These are phyloP conservation scores for Xylaria sp. DNA, from an alignment of 2,329 filamentous ascomycete species.

Conservation along the genomic window DNA sequence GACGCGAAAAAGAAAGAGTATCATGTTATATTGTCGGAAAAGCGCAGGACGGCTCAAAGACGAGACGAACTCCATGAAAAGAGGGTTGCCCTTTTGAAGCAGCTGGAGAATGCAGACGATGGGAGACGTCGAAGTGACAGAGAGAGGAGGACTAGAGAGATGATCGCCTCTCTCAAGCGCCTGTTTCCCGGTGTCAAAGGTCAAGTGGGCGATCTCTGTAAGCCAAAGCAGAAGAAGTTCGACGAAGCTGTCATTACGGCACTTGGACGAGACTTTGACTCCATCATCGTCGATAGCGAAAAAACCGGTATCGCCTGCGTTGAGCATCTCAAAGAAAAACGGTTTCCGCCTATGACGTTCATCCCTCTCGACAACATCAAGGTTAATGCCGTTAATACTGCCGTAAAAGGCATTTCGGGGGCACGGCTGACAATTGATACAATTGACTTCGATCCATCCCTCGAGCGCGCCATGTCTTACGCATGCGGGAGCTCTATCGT, in stretches of 20 bases:
- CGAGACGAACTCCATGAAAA: constrained; percentile 92
- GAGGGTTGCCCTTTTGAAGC: constrained; percentile 78
- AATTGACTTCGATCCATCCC: constrained; percentile 86
- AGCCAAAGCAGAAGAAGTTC: constrained; percentile 96
- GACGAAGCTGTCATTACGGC: constrained; percentile 92
- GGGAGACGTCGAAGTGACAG: constrained; percentile 84
- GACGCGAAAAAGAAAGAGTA: constrained; percentile 89
- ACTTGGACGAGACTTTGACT: constrained; percentile 90
- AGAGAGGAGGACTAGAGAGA: constrained; percentile 79
- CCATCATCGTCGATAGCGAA: constrained; percentile 92
- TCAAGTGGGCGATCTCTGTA: constrained; percentile 88
- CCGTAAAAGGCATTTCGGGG: constrained; percentile 85
- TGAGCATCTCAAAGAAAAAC: constrained; percentile 89
- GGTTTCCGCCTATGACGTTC: constrained; percentile 87
- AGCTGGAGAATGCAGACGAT: constrained; percentile 84
- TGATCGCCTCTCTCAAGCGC: constrained; percentile 83
- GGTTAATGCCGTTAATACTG: constrained; percentile 87
- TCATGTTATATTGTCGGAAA: constrained; percentile 83
- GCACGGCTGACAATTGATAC: constrained; percentile 93
- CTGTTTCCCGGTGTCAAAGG: constrained; percentile 92
- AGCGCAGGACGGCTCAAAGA: constrained; percentile 78
- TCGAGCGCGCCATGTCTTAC: constrained; percentile 92
- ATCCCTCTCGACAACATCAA: constrained; percentile 98
- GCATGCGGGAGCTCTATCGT: constrained; percentile 95
- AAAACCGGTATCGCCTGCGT: constrained; percentile 95